Evolutionary conservation across 1,139 yeast genomes (phyloP).

Genomic region (Pichia sp.): DNA sequence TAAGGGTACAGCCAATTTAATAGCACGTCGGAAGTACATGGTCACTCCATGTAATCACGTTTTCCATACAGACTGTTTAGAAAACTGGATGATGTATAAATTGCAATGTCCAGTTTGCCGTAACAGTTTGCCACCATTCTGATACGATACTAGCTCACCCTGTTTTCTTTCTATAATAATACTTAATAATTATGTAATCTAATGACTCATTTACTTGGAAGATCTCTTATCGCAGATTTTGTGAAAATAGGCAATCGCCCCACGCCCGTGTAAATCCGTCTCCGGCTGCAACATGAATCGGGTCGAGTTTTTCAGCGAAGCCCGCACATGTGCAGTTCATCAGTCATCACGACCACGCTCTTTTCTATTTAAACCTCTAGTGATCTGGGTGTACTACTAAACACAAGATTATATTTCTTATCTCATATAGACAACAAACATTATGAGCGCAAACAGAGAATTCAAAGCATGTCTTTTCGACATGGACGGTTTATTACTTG

Average conservation of each 20-base stretch:
- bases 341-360: no score
- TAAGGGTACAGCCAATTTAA: slow-evolving; percentile 22
- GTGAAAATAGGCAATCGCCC: no score
- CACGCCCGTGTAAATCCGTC: not conserved
- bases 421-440: not conserved
- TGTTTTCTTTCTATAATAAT: no score
- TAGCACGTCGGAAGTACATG: slow-evolving; percentile 59
- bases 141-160: not conserved
- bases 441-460: slow-evolving; percentile 4
- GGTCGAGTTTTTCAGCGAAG: no score
- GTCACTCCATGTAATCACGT: slow-evolving; percentile 91
- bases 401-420: no score
- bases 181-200: not conserved
- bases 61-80: slow-evolving; percentile 84
- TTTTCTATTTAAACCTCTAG: no score
- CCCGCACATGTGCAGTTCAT: no score
- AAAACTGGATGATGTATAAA: slow-evolving; percentile 91
- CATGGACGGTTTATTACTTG: slow-evolving; percentile 93
- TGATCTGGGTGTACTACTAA: no score
- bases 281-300: no score
- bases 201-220: not conserved
- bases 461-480: slow-evolving; percentile 89
- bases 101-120: slow-evolving; percentile 95
- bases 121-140: slow-evolving; percentile 76
- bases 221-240: no score